A percentile compares a stretch with the other conserved stretches of the same genome.
Conservation (phyloP, 768 basidiomycete genomes). For the Lenzites betulinus region DNA sequence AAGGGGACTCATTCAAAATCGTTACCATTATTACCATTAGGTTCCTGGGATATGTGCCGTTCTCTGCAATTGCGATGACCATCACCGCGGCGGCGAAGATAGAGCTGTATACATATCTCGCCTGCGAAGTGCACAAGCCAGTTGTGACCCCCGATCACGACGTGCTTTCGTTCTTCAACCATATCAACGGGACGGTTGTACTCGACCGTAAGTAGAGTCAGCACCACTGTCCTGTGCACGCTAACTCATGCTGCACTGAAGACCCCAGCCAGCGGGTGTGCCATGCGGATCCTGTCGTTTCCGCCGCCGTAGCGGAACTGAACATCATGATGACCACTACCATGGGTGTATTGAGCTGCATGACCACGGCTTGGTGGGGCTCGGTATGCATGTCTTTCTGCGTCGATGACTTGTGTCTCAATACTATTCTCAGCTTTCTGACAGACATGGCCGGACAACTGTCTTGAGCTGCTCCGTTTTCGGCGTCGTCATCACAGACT, state of each 20-base stretch:
- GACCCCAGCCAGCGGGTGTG: slow-evolving; percentile 39
- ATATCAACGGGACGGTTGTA: background rate
- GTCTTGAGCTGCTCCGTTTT: slow-evolving; percentile 62
- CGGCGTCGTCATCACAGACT: slow-evolving; percentile 63
- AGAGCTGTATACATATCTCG: slow-evolving; percentile 74
- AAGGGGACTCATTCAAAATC: background rate
- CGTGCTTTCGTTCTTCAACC: background rate
- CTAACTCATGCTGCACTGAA: background rate
- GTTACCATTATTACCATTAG: slow-evolving; percentile 36
- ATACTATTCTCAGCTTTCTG: slow-evolving; percentile 57
- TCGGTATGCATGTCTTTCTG: slow-evolving; percentile 49
- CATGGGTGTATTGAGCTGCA: slow-evolving; percentile 71
- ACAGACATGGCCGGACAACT: slow-evolving; percentile 70
- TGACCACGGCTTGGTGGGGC: slow-evolving; percentile 89
- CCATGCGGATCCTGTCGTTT: slow-evolving; percentile 68
- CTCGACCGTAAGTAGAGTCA: background rate
- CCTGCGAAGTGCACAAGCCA: slow-evolving; percentile 67
- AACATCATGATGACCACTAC: slow-evolving; percentile 59
- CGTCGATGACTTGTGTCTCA: background rate
- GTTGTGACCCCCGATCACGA: slow-evolving; percentile 38
- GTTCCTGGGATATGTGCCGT: slow-evolving; percentile 55
- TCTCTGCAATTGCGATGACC: slow-evolving; percentile 55
- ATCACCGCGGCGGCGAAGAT: slow-evolving; percentile 69
- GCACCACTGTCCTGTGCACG: no score
- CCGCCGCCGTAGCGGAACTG: slow-evolving; percentile 69